Percentiles rank a stretch among this genome's conserved stretches.
phyloP scores from a whole-genome alignment of 2,329 filamentous ascomycete species.

The Nothophaeocryptopus gaeumannii region DNA sequence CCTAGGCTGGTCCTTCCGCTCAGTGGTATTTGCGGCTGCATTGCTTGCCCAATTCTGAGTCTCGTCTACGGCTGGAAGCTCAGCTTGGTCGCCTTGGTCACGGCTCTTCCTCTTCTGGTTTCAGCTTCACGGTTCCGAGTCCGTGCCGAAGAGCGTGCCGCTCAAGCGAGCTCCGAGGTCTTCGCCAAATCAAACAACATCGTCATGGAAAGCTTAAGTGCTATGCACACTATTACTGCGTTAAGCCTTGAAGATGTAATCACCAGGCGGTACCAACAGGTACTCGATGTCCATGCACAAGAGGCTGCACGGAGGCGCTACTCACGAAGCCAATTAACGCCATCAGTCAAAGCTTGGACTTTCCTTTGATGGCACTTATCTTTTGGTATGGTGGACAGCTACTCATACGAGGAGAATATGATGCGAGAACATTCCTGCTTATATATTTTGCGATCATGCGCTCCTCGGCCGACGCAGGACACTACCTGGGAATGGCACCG shows the following conservation, averaged over 20 bases:
- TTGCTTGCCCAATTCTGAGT: neutral
- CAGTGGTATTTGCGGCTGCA: no score
- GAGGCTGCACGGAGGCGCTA: conserved; percentile 17
- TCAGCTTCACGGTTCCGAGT: no score
- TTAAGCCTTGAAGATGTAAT: conserved; percentile 28
- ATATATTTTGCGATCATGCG: conserved; percentile 82
- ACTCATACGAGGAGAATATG: conserved; percentile 68
- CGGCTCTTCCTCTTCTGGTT: conserved; percentile 46
- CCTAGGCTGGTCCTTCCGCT: no score
- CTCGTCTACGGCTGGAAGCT: conserved; percentile 51
- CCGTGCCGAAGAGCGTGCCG: conserved; percentile 35
- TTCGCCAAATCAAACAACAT: conserved; percentile 9
- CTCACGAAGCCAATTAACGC: conserved; percentile 22
- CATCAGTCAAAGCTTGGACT: conserved; percentile 27
- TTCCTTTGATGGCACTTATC: conserved; percentile 24
- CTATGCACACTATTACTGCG: conserved; percentile 27
- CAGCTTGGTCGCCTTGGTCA: conserved; percentile 45
- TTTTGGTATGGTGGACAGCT: conserved; percentile 57
- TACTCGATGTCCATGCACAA: conserved; percentile 25
- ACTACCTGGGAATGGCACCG: conserved; percentile 82
- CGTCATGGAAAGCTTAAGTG: conserved; percentile 24
- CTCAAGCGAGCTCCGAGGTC: conserved; percentile 7
- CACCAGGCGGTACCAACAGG: conserved; percentile 23
- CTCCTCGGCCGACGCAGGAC: conserved; percentile 89
- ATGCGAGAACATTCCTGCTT: conserved; percentile 85